Percentiles rank a stretch among this genome's conserved stretches.
Evolutionary conservation across 768 basidiomycete species (phyloP).

Genomic region (Mycena albidolilacea): DNA sequence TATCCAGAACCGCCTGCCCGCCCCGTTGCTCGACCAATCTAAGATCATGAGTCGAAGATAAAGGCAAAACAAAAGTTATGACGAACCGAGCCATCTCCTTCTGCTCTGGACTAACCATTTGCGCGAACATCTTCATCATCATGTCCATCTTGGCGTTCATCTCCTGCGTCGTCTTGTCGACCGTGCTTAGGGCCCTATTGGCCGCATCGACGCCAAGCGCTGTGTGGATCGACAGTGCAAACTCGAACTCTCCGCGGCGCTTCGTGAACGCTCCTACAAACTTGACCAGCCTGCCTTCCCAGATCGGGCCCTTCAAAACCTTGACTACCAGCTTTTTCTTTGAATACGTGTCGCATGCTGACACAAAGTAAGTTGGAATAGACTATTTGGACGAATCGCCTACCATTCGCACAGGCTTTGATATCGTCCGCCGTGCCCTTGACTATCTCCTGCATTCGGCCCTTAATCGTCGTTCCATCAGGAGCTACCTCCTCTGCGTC

Average conservation of each 20-base stretch:
- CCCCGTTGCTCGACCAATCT: conserved; percentile 44
- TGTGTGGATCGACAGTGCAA: conserved; percentile 48
- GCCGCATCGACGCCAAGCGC: conserved; percentile 41
- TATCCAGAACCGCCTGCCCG: conserved; percentile 41
- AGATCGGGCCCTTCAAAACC: conserved; percentile 49
- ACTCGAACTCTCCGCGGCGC: conserved; percentile 44
- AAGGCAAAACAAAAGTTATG: neutral
- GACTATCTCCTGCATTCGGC: conserved; percentile 49
- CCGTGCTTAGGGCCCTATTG: conserved; percentile 1
- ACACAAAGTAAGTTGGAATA: conserved; percentile 34
- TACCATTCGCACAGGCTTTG: conserved; percentile 49
- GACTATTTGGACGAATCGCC: conserved; percentile 44
- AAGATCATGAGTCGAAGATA: neutral
- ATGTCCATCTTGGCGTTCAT: conserved; percentile 42
- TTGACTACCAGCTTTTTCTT: conserved; percentile 42
- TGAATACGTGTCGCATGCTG: conserved; percentile 23
- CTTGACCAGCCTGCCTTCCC: conserved; percentile 45
- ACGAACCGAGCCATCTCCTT: conserved; percentile 42
- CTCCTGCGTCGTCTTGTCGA: conserved; percentile 31
- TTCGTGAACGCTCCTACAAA: conserved; percentile 44
- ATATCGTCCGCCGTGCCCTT: conserved; percentile 47
- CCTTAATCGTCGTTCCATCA: conserved; percentile 50
- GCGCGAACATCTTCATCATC: conserved; percentile 44
- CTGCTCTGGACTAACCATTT: conserved; percentile 42
- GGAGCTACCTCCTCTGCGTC: conserved; percentile 46